Evolutionary conservation across 2,329 filamentous ascomycete genomes (phyloP).

Genomic region (Orbilia quercus): DNA sequence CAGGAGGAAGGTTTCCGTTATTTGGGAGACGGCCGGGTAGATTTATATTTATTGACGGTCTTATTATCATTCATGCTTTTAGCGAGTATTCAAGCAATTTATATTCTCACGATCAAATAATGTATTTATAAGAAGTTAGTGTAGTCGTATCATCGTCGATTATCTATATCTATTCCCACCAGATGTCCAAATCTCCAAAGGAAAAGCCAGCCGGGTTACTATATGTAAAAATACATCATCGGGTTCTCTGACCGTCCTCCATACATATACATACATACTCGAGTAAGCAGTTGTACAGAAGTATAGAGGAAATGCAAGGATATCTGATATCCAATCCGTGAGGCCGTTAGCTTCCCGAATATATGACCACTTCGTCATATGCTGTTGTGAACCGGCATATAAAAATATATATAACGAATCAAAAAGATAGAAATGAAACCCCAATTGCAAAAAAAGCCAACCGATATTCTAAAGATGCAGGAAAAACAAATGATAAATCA

Average conservation of each 20-base stretch:
- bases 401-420: constrained; percentile 15
- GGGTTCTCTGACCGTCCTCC: background rate
- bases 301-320: background rate
- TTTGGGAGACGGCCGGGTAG: constrained; percentile 39
- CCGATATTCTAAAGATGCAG: constrained; percentile 14
- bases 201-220: constrained; percentile 10
- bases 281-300: too few species aligned
- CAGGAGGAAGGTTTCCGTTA: constrained; percentile 62
- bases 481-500: constrained; percentile 20
- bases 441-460: constrained; percentile 16
- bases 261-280: background rate
- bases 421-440: constrained; percentile 3
- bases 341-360: constrained; percentile 5
- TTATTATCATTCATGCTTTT: constrained; percentile 1
- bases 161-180: constrained; percentile 29
- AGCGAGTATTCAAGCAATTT: constrained; percentile 26
- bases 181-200: constrained; percentile 11
- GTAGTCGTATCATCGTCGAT: constrained; percentile 21
- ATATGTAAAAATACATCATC: constrained; percentile 33
- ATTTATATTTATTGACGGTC: background rate
- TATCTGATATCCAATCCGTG: constrained; percentile 14
- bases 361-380: constrained; percentile 11
- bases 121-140: constrained; percentile 1
- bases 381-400: constrained; percentile 9
- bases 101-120: too few species aligned